Percentiles rank a stretch among this genome's conserved stretches.
Conservation (phyloP, 495 filamentous ascomycete species). For the Aspergillus diversus region DNA sequence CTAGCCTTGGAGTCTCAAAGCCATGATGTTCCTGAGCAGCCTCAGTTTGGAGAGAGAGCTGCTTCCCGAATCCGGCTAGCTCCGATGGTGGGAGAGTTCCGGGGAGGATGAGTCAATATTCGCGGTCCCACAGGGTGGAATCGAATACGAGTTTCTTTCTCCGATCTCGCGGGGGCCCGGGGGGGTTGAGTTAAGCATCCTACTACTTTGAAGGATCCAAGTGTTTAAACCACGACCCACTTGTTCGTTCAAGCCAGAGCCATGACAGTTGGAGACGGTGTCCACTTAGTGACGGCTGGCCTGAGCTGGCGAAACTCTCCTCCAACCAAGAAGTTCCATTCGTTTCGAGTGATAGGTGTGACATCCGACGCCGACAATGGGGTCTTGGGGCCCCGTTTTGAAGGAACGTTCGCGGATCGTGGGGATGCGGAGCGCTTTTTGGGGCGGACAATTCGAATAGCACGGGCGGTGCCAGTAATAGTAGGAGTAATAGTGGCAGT, state of each 20-base stretch:
- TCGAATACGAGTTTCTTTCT: neutral
- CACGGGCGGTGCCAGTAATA: neutral
- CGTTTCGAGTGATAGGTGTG: slow-evolving; percentile 50
- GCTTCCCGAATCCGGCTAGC: neutral
- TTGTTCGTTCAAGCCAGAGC: slow-evolving; percentile 36
- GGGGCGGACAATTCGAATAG: slow-evolving; percentile 18
- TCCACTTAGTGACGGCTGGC: slow-evolving; percentile 49
- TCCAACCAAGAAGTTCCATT: slow-evolving; percentile 50
- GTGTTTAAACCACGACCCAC: neutral
- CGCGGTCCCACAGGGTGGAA: neutral
- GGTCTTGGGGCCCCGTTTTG: slow-evolving; percentile 46
- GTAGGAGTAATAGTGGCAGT: too few species aligned
- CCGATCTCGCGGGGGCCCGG: too few species aligned
- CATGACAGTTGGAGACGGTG: slow-evolving; percentile 43
- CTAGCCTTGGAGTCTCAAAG: neutral
- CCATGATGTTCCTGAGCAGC: neutral
- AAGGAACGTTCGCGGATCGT: slow-evolving; percentile 20
- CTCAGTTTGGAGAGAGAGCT: neutral
- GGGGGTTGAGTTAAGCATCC: too few species aligned
- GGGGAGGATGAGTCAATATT: slow-evolving; percentile 1
- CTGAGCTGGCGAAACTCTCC: slow-evolving; percentile 36
- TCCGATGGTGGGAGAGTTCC: neutral
- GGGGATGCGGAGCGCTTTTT: slow-evolving; percentile 25
- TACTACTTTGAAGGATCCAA: too few species aligned
- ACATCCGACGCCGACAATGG: slow-evolving; percentile 51